phyloP scores from a whole-genome alignment of 495 filamentous ascomycete genomes.

The Baudoinia panamericana region DNA sequence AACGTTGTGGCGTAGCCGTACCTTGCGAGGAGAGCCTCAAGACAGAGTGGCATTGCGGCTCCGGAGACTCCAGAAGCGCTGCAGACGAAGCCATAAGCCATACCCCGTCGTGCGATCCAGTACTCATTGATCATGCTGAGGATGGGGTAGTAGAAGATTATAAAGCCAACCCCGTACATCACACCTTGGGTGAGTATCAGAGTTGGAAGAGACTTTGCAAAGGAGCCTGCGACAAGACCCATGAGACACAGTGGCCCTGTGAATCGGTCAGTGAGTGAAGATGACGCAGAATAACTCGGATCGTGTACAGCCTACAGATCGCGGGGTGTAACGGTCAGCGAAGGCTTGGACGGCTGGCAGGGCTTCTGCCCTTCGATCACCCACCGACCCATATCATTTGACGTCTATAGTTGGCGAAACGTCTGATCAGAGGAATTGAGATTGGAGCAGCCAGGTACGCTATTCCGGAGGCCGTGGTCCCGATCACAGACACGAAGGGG shows the following conservation, averaged over 20 bases:
- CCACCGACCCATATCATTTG: slow-evolving; percentile 27
- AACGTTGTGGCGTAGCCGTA: slow-evolving; percentile 12
- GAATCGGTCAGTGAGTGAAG: not conserved
- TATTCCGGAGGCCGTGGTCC: slow-evolving; percentile 25
- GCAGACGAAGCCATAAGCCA: slow-evolving; percentile 13
- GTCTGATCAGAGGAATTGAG: slow-evolving; percentile 23
- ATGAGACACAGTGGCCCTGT: slow-evolving; percentile 13
- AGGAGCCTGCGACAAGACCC: slow-evolving; percentile 27
- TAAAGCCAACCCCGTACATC: slow-evolving; percentile 30
- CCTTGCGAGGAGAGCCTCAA: slow-evolving; percentile 1
- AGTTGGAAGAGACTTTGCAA: slow-evolving; percentile 22
- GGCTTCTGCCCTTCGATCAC: too few species aligned
- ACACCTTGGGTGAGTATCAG: slow-evolving; percentile 31
- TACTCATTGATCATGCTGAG: slow-evolving; percentile 15
- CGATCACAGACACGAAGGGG: slow-evolving; percentile 26
- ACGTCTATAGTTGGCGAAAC: slow-evolving; percentile 22
- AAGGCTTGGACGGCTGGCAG: too few species aligned
- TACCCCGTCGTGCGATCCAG: slow-evolving; percentile 12
- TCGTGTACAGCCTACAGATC: too few species aligned
- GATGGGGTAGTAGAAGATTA: slow-evolving; percentile 30
- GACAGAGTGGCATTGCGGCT: slow-evolving; percentile 5
- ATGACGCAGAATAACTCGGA: slow-evolving; percentile 23
- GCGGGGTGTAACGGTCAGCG: too few species aligned
- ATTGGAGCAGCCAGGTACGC: slow-evolving; percentile 25
- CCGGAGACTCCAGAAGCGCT: slow-evolving; percentile 11